A percentile compares a stretch with the other conserved stretches of the same genome.
Conservation (phyloP, 306 rosid species). For the Medicago lupulina region DNA sequence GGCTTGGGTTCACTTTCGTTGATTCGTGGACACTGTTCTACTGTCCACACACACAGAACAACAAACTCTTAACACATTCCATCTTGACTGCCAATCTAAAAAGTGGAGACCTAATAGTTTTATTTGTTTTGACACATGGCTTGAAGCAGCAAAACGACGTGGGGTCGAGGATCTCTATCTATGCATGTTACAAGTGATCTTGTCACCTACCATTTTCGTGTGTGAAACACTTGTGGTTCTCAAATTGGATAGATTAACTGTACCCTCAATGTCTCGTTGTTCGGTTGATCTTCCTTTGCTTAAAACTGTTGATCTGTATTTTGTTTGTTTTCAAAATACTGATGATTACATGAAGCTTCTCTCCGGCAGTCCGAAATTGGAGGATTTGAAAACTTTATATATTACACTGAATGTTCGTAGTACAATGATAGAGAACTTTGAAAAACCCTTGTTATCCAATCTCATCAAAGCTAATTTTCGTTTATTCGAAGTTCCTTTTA, state of each 20-base stretch:
- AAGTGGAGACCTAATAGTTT: too few species aligned
- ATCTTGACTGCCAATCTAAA: too few species aligned
- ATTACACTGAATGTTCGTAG: too few species aligned
- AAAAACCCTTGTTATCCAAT: background rate
- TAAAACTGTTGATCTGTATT: background rate
- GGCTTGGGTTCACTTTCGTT: too few species aligned
- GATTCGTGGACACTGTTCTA: too few species aligned
- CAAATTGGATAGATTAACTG: background rate
- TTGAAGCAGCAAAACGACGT: too few species aligned
- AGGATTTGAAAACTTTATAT: background rate
- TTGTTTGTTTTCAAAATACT: background rate
- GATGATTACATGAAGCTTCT: background rate
- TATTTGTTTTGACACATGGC: too few species aligned
- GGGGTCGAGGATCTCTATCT: too few species aligned
- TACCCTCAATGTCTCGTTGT: background rate
- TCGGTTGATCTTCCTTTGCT: background rate
- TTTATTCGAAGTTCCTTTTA: background rate
- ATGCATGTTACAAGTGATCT: too few species aligned
- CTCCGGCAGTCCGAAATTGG: background rate
- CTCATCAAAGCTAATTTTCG: background rate
- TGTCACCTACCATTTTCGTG: too few species aligned
- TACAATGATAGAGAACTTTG: background rate
- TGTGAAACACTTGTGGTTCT: background rate
- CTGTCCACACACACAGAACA: too few species aligned
- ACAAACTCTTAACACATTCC: too few species aligned